Evolutionary conservation across 1,284 basidiomycete genomes (phyloP).

Genomic region (Leccinum angustisporum): DNA sequence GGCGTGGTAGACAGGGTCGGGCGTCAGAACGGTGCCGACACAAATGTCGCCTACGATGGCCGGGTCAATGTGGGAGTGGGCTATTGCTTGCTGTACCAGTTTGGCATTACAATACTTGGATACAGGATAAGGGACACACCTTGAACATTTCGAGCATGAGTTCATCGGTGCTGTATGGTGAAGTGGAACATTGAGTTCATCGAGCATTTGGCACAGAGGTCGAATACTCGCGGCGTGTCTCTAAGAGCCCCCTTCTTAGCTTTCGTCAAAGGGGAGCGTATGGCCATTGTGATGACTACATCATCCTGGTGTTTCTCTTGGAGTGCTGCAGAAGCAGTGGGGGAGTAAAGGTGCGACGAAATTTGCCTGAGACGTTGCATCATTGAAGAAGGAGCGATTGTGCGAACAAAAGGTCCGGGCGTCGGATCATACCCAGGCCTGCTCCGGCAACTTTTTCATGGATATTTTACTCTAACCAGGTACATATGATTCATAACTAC

Average conservation of each 20-base stretch:
- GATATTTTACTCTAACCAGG: too few relatives aligned
- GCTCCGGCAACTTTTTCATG: too few relatives aligned
- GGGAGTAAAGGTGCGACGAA: slow-evolving; percentile 53
- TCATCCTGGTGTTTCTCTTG: slow-evolving; percentile 64
- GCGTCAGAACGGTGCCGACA: slow-evolving; percentile 69
- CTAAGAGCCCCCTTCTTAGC: slow-evolving; percentile 80
- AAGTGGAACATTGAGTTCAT: slow-evolving; percentile 4
- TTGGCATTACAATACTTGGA: neutral
- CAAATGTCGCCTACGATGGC: slow-evolving; percentile 74
- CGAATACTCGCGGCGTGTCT: slow-evolving; percentile 58
- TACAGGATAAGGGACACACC: slow-evolving; percentile 37
- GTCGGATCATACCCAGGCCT: too few relatives aligned
- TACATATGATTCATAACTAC: too few relatives aligned
- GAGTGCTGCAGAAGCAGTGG: slow-evolving; percentile 45
- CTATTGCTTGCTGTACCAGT: slow-evolving; percentile 53
- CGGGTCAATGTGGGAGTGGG: slow-evolving; percentile 65
- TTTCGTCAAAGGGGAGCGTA: slow-evolving; percentile 73
- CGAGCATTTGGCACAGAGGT: neutral
- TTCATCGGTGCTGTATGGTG: slow-evolving; percentile 60
- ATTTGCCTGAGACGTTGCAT: slow-evolving; percentile 62
- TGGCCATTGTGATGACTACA: slow-evolving; percentile 79
- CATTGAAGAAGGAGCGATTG: neutral
- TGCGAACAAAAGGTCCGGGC: neutral
- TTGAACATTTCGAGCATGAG: slow-evolving; percentile 78
- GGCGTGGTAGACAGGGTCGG: slow-evolving; percentile 63